phyloP scores from a whole-genome alignment of 2,329 filamentous ascomycete genomes.

The Ramularia collo-cygni region DNA sequence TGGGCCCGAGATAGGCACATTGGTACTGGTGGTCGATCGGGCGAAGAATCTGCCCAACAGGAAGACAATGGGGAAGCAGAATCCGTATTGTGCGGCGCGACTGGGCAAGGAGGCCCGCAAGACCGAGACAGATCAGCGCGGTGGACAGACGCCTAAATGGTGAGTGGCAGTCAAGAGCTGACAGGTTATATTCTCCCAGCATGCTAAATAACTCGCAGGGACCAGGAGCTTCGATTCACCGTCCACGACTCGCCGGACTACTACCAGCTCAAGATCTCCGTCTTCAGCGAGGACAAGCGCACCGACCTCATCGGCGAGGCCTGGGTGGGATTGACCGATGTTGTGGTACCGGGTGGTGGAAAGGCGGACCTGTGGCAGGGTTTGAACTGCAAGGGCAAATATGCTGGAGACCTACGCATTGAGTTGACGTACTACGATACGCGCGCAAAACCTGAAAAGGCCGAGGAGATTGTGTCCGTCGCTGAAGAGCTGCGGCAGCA shows the following conservation, averaged over 20 bases:
- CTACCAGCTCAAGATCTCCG: slow-evolving; percentile 86
- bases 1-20: slow-evolving; percentile 84
- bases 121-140: slow-evolving; percentile 86
- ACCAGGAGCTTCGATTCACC: slow-evolving; percentile 91
- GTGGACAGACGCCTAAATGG: slow-evolving; percentile 94
- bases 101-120: slow-evolving; percentile 97
- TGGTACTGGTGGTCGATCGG: slow-evolving; percentile 86
- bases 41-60: slow-evolving; percentile 96
- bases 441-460: slow-evolving; percentile 72
- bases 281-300: slow-evolving; percentile 98
- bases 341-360: slow-evolving; percentile 81
- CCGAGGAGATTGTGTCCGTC: slow-evolving; percentile 39
- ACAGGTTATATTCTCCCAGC: slow-evolving; percentile 10
- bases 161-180: slow-evolving; percentile 42
- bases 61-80: slow-evolving; percentile 97
- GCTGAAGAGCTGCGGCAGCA: slow-evolving; percentile 23
- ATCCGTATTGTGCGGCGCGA: slow-evolving; percentile 90
- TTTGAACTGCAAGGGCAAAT: slow-evolving; percentile 83
- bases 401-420: slow-evolving; percentile 87
- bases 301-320: slow-evolving; percentile 94
- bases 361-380: slow-evolving; percentile 90
- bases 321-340: slow-evolving; percentile 74
- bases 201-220: slow-evolving; percentile 52
- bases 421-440: slow-evolving; percentile 96
- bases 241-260: slow-evolving; percentile 97